These are phyloP conservation scores for Trematosphaeria pertusa DNA, from an alignment of 2,329 filamentous ascomycete genomes.

Conservation along the genomic window DNA sequence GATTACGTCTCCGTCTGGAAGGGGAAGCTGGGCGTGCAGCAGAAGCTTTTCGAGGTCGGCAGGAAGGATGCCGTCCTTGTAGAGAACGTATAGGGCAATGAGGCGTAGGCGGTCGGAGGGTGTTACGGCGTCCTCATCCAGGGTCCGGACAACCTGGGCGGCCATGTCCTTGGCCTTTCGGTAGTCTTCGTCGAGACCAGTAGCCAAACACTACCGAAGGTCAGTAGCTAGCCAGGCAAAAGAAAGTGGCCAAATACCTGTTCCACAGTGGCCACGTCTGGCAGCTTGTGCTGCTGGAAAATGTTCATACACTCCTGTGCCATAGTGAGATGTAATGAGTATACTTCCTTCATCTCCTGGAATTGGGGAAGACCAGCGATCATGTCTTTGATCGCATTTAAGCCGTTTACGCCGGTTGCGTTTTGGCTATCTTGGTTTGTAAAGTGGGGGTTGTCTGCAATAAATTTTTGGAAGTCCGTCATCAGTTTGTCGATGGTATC, in stretches of 20 bases:
- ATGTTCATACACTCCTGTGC: constrained; percentile 96
- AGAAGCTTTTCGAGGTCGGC: constrained; percentile 87
- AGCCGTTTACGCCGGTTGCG: constrained; percentile 78
- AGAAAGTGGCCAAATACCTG: constrained; percentile 62
- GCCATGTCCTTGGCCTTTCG: constrained; percentile 89
- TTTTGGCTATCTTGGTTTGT: constrained; percentile 74
- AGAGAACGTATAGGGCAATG: constrained; percentile 84
- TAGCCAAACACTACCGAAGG: constrained; percentile 72
- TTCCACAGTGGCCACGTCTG: constrained; percentile 86
- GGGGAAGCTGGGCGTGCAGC: constrained; percentile 79
- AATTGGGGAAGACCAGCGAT: constrained; percentile 92
- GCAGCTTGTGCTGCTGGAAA: constrained; percentile 83
- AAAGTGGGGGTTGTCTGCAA: constrained; percentile 91
- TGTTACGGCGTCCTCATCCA: constrained; percentile 81
- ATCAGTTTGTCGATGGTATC: constrained; percentile 94
- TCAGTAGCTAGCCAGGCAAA: constrained; percentile 1
- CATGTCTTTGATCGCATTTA: constrained; percentile 97
- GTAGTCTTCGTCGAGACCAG: constrained; percentile 90
- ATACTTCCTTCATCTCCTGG: constrained; percentile 92
- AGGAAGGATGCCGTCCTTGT: constrained; percentile 80
- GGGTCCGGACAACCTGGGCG: constrained; percentile 82
- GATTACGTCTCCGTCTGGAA: constrained; percentile 74
- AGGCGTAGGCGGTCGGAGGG: constrained; percentile 81
- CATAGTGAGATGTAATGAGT: constrained; percentile 94
- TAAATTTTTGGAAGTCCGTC: constrained; percentile 89